phyloP scores from a whole-genome alignment of 768 basidiomycete species.

The Leccinum sublutescens region DNA sequence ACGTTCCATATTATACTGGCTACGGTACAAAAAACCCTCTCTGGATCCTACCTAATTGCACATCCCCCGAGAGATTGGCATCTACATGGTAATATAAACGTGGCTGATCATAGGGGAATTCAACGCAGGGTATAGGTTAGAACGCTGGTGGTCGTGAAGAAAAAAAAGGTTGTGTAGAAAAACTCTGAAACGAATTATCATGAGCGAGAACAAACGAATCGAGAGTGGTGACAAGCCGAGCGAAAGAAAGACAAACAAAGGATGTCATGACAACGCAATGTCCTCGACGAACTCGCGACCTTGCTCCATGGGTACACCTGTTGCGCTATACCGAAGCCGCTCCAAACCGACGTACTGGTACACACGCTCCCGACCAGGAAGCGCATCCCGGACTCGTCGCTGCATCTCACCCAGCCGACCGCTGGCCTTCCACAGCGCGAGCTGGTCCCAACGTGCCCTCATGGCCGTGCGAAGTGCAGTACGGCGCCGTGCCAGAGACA shows the following conservation, averaged over 20 bases:
- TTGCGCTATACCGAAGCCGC: neutral
- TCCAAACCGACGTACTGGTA: conserved; percentile 34
- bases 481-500: conserved; percentile 28
- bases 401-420: conserved; percentile 29
- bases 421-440: conserved; percentile 24
- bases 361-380: conserved; percentile 28
- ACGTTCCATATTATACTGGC: conserved; percentile 11
- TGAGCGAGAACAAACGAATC: conserved; percentile 13
- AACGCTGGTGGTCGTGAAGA: conserved; percentile 5
- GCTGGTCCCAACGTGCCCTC: conserved; percentile 30
- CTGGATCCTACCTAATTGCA: conserved; percentile 1
- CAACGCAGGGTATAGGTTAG: conserved; percentile 12
- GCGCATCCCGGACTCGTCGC: conserved; percentile 28
- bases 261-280: conserved; percentile 11
- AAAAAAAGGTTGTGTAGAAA: neutral
- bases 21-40: conserved; percentile 14
- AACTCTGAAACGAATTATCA: conserved; percentile 12
- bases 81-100: conserved; percentile 20
- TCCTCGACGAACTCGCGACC: neutral
- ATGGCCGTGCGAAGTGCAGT: conserved; percentile 27
- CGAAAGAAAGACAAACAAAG: neutral
- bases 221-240: neutral
- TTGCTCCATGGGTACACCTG: neutral
- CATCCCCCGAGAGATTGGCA: conserved; percentile 5
- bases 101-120: conserved; percentile 12